A percentile compares a stretch with the other conserved stretches of the same genome.
Conservation (phyloP, 2,329 filamentous ascomycete species). For the Claviceps sorghi region DNA sequence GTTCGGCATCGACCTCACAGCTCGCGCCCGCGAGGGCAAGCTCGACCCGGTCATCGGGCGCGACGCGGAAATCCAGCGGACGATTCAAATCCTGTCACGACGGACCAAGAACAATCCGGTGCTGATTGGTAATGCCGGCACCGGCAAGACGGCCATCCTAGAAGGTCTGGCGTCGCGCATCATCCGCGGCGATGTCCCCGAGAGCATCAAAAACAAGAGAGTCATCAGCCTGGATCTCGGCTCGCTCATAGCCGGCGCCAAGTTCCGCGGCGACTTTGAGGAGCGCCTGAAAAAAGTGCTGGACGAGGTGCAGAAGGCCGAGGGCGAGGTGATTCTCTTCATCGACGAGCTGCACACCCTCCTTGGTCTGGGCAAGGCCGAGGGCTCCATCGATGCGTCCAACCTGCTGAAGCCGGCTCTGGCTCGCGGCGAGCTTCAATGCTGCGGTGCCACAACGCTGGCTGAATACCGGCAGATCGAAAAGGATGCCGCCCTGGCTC, state of each 20-base stretch:
- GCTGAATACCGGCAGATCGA: constrained; percentile 89
- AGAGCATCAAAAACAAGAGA: constrained; percentile 87
- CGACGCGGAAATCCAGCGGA: constrained; percentile 81
- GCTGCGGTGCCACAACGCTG: constrained; percentile 86
- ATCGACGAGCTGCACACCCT: constrained; percentile 89
- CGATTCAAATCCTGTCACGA: constrained; percentile 83
- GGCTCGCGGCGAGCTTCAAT: constrained; percentile 85
- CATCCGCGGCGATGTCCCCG: constrained; percentile 81
- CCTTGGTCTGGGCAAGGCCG: constrained; percentile 82
- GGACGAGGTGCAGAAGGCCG: constrained; percentile 76
- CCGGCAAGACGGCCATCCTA: constrained; percentile 84
- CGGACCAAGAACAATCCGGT: constrained; percentile 95
- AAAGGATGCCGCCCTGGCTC: constrained; percentile 84
- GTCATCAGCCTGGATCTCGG: constrained; percentile 82
- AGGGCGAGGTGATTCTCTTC: constrained; percentile 85
- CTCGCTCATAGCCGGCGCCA: constrained; percentile 85
- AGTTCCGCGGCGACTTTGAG: constrained; percentile 92
- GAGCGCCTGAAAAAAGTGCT: constrained; percentile 83
- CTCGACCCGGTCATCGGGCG: constrained; percentile 92
- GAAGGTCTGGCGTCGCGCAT: constrained; percentile 86
- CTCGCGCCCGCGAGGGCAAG: constrained; percentile 71
- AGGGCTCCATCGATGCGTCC: constrained; percentile 91
- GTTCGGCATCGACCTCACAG: constrained; percentile 82
- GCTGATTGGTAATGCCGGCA: constrained; percentile 80
- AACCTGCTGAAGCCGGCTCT: constrained; percentile 88